Conservation (phyloP, 2,329 filamentous ascomycete species). For the Cercospora sp. region DNA sequence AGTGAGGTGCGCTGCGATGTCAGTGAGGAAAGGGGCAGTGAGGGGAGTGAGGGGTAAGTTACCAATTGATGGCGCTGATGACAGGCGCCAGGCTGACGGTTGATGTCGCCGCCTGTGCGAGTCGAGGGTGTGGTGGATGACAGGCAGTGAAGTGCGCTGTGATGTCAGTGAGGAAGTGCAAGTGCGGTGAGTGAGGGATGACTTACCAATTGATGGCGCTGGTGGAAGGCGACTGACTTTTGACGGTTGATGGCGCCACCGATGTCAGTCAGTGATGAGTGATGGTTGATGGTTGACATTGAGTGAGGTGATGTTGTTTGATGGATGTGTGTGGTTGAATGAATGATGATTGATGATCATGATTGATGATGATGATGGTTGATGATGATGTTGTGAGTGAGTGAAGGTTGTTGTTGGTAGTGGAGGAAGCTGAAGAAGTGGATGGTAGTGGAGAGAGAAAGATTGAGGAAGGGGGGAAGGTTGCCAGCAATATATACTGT, state of each 20-base stretch:
- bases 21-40: not conserved
- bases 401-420: constrained; percentile 1
- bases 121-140: not conserved
- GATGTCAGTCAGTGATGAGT: not conserved
- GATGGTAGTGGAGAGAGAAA: constrained; percentile 3
- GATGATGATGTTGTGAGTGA: not conserved
- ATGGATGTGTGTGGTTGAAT: not conserved
- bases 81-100: not conserved
- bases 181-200: not conserved
- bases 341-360: not conserved
- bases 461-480: not conserved
- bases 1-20: not conserved
- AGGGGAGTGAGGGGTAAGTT: not conserved
- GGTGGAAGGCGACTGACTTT: not conserved
- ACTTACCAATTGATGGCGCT: not conserved
- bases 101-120: not conserved
- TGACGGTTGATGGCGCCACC: not conserved
- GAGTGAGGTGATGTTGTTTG: not conserved
- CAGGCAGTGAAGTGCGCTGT: not conserved
- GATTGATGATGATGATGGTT: not conserved
- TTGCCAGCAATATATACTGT: not conserved
- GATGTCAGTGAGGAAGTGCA: not conserved
- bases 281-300: not conserved
- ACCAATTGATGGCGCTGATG: not conserved
- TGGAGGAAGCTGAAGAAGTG: constrained; percentile 5